Evolutionary conservation across 2,329 filamentous ascomycete genomes (phyloP), one percentile per base, ranked within the genome.

Genomic region (Aspergillus ruber): DNA sequence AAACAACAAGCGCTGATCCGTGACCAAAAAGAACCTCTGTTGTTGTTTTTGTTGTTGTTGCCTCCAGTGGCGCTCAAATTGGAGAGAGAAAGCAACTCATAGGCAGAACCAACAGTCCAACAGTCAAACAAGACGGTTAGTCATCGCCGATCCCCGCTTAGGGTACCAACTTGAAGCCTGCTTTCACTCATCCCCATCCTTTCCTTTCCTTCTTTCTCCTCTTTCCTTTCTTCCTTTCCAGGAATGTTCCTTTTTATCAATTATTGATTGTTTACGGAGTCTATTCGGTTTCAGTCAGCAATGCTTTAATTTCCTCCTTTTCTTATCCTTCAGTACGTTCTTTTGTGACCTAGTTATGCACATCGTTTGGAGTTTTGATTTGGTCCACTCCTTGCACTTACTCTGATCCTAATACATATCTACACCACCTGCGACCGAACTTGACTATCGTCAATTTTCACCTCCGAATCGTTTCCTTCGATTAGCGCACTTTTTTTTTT

Each of bases 101-200:
- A 41, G 18, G 18, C 39, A 18, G 39, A 21, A 41, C 10, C 17
- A 17, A 32, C 40, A 20, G 40, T 43, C 27, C 13, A 15, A 15
- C 33, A 13, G 15, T n/a, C 35, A 18, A 12, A 39, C 15, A 15
- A 18, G 15, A 15, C 43, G 10, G 36, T 60, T 56, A 60, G 55
- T 58, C 58, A 60, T 59, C 45, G 32, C 38, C 35, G 33, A 49
- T 54, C 53, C 57, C 57, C 56, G 48, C 55, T 54, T 49, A 42
- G 48, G 36, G 45, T 47, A 44, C 49, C 47, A 45, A 43, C n/a
- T 13, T 42, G n/a, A 15, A 27, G 42, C 32, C 32, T 15, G 42
- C 45, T 49, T 40, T 44, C 42, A 42, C 29, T 29, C 25, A 29
- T 29, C 40, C 39, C 49, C 48, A 39, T 29, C 50, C 43, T 43